A percentile compares a stretch with the other conserved stretches of the same genome.
Evolutionary conservation across 768 basidiomycete genomes (phyloP).

Genomic region (Auricularia heimuer): DNA sequence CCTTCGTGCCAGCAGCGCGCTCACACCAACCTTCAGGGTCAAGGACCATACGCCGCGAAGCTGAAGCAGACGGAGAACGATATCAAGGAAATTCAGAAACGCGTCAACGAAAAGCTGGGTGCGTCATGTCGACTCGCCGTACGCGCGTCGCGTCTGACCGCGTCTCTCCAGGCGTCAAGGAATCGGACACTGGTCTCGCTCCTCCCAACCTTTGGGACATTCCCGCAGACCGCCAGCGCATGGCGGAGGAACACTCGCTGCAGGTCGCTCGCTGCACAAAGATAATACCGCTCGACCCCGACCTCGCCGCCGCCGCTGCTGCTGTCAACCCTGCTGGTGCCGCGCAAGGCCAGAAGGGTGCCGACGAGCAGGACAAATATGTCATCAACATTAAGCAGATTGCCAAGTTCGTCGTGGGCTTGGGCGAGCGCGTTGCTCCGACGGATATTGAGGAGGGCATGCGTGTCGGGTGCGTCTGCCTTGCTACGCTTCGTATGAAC

Average conservation of each 20-base stretch:
- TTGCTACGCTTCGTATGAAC: background rate
- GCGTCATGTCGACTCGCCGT: slow-evolving; percentile 1
- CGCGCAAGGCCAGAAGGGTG: slow-evolving; percentile 83
- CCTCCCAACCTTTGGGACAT: slow-evolving; percentile 98
- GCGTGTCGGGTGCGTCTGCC: slow-evolving; percentile 82
- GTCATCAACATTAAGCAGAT: slow-evolving; percentile 99
- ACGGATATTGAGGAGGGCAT: slow-evolving; percentile 99
- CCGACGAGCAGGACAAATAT: slow-evolving; percentile 98
- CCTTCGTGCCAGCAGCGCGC: background rate
- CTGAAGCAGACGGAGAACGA: slow-evolving; percentile 86
- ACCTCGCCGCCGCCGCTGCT: slow-evolving; percentile 66
- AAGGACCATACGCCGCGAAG: slow-evolving; percentile 90
- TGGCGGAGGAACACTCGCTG: slow-evolving; percentile 85
- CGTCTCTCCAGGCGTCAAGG: slow-evolving; percentile 67
- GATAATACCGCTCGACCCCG: slow-evolving; percentile 79
- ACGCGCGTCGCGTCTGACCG: background rate
- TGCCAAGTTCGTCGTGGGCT: slow-evolving; percentile 96
- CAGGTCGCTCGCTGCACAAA: slow-evolving; percentile 98
- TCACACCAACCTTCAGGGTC: slow-evolving; percentile 51
- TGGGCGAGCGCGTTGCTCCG: slow-evolving; percentile 92
- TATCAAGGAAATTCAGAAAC: slow-evolving; percentile 92
- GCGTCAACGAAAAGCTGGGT: slow-evolving; percentile 97
- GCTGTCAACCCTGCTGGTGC: slow-evolving; percentile 72
- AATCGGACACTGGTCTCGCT: slow-evolving; percentile 95
- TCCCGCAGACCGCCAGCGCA: slow-evolving; percentile 81